These are phyloP conservation scores for Harrya chromipes DNA, from an alignment of 768 basidiomycete genomes.

Conservation along the genomic window DNA sequence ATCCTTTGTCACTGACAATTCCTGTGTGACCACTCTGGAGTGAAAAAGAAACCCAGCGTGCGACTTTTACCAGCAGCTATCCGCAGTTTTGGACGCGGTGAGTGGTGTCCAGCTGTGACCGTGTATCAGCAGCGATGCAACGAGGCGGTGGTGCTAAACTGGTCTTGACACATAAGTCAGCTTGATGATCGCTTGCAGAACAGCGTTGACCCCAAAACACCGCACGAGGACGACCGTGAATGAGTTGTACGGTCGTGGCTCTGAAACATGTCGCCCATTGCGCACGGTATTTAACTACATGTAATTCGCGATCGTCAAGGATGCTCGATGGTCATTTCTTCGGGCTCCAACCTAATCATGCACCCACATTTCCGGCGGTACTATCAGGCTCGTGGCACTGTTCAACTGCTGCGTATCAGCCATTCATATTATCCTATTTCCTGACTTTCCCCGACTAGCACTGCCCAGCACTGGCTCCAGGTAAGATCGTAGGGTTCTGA, in stretches of 20 bases:
- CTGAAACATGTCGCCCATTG: neutral
- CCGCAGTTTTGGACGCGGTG: too few species aligned
- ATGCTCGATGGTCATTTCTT: neutral
- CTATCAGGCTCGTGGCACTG: neutral
- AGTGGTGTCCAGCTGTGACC: neutral
- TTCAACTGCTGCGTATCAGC: neutral
- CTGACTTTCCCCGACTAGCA: neutral
- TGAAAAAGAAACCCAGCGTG: too few species aligned
- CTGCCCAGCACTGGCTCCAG: neutral
- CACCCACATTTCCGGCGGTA: too few species aligned
- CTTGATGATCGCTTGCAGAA: neutral
- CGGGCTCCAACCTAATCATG: too few species aligned
- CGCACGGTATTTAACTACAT: neutral
- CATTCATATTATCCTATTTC: neutral
- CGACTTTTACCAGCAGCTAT: too few species aligned
- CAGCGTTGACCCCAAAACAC: constrained; percentile 9
- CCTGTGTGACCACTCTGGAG: too few species aligned
- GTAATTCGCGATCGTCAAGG: neutral
- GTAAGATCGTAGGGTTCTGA: too few species aligned
- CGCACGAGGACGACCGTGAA: neutral
- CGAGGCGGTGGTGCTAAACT: constrained; percentile 16
- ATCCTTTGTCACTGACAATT: neutral
- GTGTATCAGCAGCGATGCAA: constrained; percentile 5
- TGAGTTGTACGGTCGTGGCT: too few species aligned
- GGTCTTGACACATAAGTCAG: neutral